phyloP scores from a whole-genome alignment of 176 grass and related monocot species.

The Carex cristatella region DNA sequence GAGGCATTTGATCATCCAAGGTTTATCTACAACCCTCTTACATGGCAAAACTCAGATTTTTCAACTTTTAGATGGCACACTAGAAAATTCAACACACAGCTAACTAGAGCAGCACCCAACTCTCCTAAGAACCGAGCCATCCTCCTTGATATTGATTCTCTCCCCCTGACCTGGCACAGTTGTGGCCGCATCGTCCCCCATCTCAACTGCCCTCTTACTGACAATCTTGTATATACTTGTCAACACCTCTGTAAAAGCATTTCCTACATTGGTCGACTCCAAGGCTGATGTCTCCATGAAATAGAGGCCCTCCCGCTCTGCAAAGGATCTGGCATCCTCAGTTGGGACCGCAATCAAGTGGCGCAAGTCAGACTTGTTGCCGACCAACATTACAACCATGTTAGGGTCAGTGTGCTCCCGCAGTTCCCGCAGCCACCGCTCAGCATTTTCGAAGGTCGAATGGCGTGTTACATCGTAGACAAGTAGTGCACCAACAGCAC shows the following conservation, averaged over 20 bases:
- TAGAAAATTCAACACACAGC: neutral
- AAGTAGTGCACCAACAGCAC: constrained; percentile 77
- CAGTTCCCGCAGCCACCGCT: constrained; percentile 79
- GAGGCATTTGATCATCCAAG: neutral
- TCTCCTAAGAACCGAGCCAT: constrained; percentile 64
- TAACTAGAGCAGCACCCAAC: constrained; percentile 72
- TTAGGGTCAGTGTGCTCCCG: constrained; percentile 88
- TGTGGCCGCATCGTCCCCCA: constrained; percentile 49
- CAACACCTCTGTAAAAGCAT: constrained; percentile 70
- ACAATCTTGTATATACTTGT: constrained; percentile 83
- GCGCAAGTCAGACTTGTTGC: constrained; percentile 84
- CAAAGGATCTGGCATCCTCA: constrained; percentile 62
- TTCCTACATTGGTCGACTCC: constrained; percentile 77
- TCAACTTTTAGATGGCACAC: neutral
- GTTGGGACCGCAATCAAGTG: constrained; percentile 70
- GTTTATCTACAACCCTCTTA: constrained; percentile 11
- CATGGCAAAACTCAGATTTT: neutral
- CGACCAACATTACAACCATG: constrained; percentile 85
- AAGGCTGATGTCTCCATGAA: constrained; percentile 94
- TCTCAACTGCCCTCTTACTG: constrained; percentile 60
- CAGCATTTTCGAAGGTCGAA: constrained; percentile 70
- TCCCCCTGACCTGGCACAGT: constrained; percentile 58
- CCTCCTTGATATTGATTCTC: constrained; percentile 82
- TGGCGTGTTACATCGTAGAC: constrained; percentile 78
- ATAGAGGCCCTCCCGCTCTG: constrained; percentile 73